Conservation (phyloP, 2,329 filamentous ascomycete species). For the Macrophomina pseudophaseolina region DNA sequence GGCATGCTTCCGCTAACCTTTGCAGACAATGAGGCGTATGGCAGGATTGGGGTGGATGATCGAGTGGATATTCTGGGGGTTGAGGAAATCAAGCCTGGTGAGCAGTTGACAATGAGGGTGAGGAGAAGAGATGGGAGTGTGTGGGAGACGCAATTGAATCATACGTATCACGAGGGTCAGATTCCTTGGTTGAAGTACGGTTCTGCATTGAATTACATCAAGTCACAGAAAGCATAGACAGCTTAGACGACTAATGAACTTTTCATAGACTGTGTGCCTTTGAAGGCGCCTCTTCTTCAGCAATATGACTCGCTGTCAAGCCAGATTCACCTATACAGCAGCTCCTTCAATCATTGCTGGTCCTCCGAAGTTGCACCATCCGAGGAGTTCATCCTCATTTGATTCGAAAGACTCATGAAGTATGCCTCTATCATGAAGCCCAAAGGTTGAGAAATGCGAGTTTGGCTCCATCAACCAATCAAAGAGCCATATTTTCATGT, state of each 20-base stretch:
- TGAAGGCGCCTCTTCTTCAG: too few relatives aligned
- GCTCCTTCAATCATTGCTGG: too few relatives aligned
- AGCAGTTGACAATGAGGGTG: slow-evolving; percentile 39
- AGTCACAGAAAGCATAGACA: slow-evolving; percentile 33
- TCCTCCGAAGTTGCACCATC: too few relatives aligned
- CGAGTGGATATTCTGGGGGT: slow-evolving; percentile 31
- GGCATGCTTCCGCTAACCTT: slow-evolving; percentile 61
- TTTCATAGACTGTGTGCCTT: too few relatives aligned
- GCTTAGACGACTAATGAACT: slow-evolving; percentile 20
- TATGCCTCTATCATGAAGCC: too few relatives aligned
- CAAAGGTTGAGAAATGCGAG: too few relatives aligned
- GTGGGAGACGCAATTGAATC: slow-evolving; percentile 41
- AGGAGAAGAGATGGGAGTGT: slow-evolving; percentile 31
- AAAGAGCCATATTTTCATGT: too few relatives aligned
- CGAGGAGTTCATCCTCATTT: too few relatives aligned
- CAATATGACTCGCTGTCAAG: too few relatives aligned
- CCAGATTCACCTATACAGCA: too few relatives aligned
- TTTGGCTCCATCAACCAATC: too few relatives aligned
- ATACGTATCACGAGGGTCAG: slow-evolving; percentile 41
- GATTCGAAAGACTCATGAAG: too few relatives aligned
- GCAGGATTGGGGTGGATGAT: slow-evolving; percentile 32
- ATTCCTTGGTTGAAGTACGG: slow-evolving; percentile 42
- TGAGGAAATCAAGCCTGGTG: slow-evolving; percentile 36
- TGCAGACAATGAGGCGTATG: slow-evolving; percentile 31
- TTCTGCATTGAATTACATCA: slow-evolving; percentile 43